Conservation (phyloP, 306 rosid genomes). For the Lablab purpureus region DNA sequence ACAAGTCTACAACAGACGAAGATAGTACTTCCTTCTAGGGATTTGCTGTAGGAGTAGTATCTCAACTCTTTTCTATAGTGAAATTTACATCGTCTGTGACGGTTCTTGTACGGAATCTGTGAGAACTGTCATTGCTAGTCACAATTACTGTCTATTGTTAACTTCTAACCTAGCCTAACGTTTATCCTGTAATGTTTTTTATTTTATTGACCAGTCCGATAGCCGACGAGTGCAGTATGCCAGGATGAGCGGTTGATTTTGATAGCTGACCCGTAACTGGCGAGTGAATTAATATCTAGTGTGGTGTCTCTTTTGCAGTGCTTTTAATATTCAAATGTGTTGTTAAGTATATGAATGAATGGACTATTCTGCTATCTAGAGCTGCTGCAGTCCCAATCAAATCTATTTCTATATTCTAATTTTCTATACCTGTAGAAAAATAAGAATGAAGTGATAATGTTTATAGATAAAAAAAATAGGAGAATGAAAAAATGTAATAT, state of each 20-base stretch:
- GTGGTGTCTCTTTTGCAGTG: neutral
- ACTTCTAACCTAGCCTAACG: too few relatives aligned
- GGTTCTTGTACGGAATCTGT: neutral
- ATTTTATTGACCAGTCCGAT: too few relatives aligned
- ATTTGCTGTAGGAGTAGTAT: slow-evolving; percentile 30
- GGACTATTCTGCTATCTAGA: neutral
- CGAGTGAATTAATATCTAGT: neutral
- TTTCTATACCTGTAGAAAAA: neutral
- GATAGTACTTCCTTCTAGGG: slow-evolving; percentile 34
- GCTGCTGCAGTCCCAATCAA: neutral
- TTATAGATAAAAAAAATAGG: too few relatives aligned
- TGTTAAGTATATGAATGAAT: neutral
- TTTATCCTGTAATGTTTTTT: too few relatives aligned
- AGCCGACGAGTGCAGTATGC: too few relatives aligned
- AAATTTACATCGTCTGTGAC: neutral
- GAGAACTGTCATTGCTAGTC: neutral
- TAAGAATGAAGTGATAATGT: too few relatives aligned
- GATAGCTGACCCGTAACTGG: neutral
- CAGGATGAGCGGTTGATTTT: too few relatives aligned
- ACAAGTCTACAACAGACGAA: slow-evolving; percentile 38
- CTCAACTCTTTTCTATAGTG: slow-evolving; percentile 29
- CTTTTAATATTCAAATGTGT: neutral
- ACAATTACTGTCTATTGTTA: too few relatives aligned
- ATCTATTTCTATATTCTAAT: too few relatives aligned
- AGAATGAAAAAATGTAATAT: too few relatives aligned